Evolutionary conservation across 768 basidiomycete genomes (phyloP), one percentile per base, ranked within the genome.

Genomic region (Fibroporia radiculosa): DNA sequence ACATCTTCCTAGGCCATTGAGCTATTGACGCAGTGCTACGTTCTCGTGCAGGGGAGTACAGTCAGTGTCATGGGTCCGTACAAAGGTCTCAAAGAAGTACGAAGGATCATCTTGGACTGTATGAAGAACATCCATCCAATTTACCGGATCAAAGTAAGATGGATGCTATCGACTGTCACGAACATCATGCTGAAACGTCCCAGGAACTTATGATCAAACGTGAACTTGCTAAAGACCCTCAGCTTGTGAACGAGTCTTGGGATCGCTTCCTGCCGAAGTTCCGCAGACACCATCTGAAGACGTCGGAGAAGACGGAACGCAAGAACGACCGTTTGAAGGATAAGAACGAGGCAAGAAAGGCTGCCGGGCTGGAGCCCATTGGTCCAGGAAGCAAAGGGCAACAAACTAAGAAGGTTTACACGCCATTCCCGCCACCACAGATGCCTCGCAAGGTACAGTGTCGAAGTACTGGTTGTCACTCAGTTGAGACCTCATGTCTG

Each of bases 61-160:
- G 96, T 99, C 45, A 91, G 93, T 40, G 93, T 91, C 11, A 98
- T 98, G 93, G 96, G 96, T 3, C 85, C 92, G 0, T 87, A 86
- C 69, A 96, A 95, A 59, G 84, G 85, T 0, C 70, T 99, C 16
- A 98, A 97, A 62, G 96, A 99, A 65, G 95, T 99, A 10, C 75
- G 96, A 47, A 69, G 93, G 54, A 97, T 98, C 50, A 79, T 99
- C n/a, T 64, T 97, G 32, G 96, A 99, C 60, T 99, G 96, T 69
- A 98, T 99, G 96, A 93, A 85, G 68, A 99, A 99, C 61, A 86
- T 98, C 43, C 96, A 99, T 59, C 96, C 96, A 1, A 98, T 99
- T 60, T 99, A 99, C 62, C 83, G 93, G 56, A 99, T 99, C 66
- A 99, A 99, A 66, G 93, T 89, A 31, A 18, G 24, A 33, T 32